These are phyloP conservation scores for Mycena maculata DNA, from an alignment of 768 basidiomycete species.

Conservation along the genomic window DNA sequence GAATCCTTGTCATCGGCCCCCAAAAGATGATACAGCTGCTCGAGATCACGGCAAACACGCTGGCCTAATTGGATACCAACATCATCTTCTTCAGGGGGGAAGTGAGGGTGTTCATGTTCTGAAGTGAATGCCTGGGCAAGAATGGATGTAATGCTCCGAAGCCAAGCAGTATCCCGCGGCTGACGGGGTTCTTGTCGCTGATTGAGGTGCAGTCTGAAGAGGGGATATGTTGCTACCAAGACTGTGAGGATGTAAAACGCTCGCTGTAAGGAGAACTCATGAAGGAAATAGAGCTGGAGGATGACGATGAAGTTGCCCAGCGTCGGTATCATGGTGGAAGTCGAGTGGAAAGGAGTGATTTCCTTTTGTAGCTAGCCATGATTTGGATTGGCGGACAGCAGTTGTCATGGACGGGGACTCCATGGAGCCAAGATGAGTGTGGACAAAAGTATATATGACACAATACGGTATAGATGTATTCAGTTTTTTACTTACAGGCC, in stretches of 20 bases:
- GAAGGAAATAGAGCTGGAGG: conserved; percentile 18
- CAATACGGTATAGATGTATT: no score
- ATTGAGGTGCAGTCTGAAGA: conserved; percentile 24
- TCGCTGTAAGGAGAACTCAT: conserved; percentile 16
- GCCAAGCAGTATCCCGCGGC: conserved; percentile 29
- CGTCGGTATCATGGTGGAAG: conserved; percentile 7
- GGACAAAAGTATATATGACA: no score
- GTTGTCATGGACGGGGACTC: background rate
- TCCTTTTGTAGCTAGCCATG: background rate
- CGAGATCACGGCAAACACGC: background rate
- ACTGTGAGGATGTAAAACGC: conserved; percentile 26
- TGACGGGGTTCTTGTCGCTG: conserved; percentile 20
- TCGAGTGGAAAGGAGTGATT: background rate
- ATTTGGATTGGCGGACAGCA: background rate
- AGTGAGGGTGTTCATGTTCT: conserved; percentile 19
- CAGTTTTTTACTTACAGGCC: no score
- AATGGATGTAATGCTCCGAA: conserved; percentile 9
- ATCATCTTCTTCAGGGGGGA: background rate
- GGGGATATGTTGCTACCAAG: conserved; percentile 22
- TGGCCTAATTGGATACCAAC: background rate
- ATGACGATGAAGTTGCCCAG: conserved; percentile 22
- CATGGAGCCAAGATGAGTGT: background rate
- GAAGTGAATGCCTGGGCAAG: conserved; percentile 1
- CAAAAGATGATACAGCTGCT: background rate
- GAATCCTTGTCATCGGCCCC: background rate